A percentile compares a stretch with the other conserved stretches of the same genome.
Conservation (phyloP, 306 rosid species). For the Gynostemma pentaphyllum region DNA sequence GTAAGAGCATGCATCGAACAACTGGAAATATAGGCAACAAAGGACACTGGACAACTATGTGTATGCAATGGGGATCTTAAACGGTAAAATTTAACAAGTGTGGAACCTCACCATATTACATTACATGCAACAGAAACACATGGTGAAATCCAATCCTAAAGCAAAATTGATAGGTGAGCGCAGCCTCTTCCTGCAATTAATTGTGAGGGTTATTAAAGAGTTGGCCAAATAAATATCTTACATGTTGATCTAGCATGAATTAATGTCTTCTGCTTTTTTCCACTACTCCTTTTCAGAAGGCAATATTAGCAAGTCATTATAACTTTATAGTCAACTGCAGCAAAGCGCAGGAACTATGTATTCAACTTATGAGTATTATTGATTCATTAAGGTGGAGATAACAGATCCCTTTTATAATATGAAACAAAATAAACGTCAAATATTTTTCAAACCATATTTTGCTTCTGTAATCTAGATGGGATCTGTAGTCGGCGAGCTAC, state of each 20-base stretch:
- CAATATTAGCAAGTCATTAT: background rate
- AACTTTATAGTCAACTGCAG: background rate
- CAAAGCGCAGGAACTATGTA: background rate
- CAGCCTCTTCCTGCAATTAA: conserved; percentile 51
- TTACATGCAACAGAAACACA: conserved; percentile 37
- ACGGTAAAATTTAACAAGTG: conserved; percentile 1
- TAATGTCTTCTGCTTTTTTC: background rate
- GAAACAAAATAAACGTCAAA: background rate
- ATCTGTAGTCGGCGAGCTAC: background rate
- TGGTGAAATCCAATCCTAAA: conserved; percentile 62
- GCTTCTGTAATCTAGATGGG: conserved; percentile 1
- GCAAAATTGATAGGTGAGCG: conserved; percentile 67
- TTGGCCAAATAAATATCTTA: conserved; percentile 3
- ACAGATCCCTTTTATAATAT: background rate
- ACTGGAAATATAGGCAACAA: background rate
- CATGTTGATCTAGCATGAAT: conserved; percentile 4
- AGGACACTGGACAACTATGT: background rate
- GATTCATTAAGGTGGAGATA: background rate
- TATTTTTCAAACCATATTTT: background rate
- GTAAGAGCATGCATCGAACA: too few relatives aligned
- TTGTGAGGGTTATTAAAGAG: conserved; percentile 17
- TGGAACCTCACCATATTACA: conserved; percentile 61
- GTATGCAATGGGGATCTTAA: background rate
- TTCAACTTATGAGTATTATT: background rate
- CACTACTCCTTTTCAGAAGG: background rate